These are phyloP conservation scores for Cyberlindnera suaveolens DNA, from an alignment of 805 yeast genomes.

Conservation along the genomic window DNA sequence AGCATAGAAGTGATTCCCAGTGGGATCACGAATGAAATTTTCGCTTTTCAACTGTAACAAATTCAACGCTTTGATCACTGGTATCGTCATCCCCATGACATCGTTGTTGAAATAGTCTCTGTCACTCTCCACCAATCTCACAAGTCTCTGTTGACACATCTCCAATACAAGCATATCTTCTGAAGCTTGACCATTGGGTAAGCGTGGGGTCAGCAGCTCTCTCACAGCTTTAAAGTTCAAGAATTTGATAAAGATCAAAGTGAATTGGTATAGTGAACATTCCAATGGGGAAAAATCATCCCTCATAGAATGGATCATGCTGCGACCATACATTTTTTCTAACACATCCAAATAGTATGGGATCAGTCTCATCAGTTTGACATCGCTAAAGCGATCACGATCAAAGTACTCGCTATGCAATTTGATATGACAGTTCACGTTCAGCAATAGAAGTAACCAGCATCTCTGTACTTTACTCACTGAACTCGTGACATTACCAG, in stretches of 20 bases:
- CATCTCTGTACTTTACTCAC: slow-evolving; percentile 1
- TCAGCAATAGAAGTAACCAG: slow-evolving; percentile 6
- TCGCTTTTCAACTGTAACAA: neutral
- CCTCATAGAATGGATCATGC: slow-evolving; percentile 5
- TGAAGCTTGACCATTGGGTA: neutral
- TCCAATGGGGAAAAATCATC: slow-evolving; percentile 13
- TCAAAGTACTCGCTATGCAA: slow-evolving; percentile 14
- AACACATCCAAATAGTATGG: slow-evolving; percentile 1
- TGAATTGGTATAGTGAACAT: slow-evolving; percentile 17
- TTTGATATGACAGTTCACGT: slow-evolving; percentile 12
- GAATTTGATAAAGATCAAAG: slow-evolving; percentile 17
- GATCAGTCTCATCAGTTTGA: slow-evolving; percentile 9
- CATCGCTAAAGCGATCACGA: slow-evolving; percentile 10
- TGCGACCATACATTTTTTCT: neutral
- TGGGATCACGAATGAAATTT: neutral
- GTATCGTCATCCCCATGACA: too few species aligned
- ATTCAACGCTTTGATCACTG: slow-evolving; percentile 4
- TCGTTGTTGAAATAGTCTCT: neutral
- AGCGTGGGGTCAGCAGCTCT: slow-evolving; percentile 2
- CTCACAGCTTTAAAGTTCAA: slow-evolving; percentile 16
- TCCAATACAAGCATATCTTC: slow-evolving; percentile 5
- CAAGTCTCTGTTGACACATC: slow-evolving; percentile 3
- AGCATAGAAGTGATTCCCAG: slow-evolving; percentile 2
- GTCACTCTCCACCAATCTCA: slow-evolving; percentile 5
- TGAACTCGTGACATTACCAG: neutral